Percentiles rank a stretch among this genome's conserved stretches.
Conservation (phyloP, 345 rosid species). For the Physaria fendleri region DNA sequence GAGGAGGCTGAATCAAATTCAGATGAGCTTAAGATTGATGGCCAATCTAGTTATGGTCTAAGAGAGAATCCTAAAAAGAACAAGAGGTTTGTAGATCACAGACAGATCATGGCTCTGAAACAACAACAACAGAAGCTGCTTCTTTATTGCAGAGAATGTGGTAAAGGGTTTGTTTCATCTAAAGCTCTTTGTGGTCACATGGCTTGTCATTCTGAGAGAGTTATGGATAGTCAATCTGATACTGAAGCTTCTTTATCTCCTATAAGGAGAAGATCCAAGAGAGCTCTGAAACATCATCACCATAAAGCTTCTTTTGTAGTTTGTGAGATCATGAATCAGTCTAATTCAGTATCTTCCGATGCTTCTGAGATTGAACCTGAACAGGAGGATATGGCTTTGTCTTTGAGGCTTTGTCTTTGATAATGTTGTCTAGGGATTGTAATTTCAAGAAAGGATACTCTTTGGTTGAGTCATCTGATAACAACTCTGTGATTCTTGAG, state of each 20-base stretch:
- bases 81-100: conserved; percentile 48
- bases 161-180: conserved; percentile 69
- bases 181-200: conserved; percentile 94
- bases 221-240: conserved; percentile 60
- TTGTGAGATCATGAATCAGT: conserved; percentile 5
- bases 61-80: conserved; percentile 69
- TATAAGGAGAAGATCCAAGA: conserved; percentile 56
- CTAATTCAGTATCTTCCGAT: conserved; percentile 35
- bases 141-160: conserved; percentile 69
- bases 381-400: conserved; percentile 68
- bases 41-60: conserved; percentile 51
- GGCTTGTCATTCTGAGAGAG: conserved; percentile 81
- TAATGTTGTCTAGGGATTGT: conserved; percentile 82
- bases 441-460: conserved; percentile 47
- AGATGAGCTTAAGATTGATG: conserved; percentile 36
- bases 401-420: conserved; percentile 71
- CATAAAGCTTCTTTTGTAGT: conserved; percentile 18
- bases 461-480: conserved; percentile 58
- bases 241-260: conserved; percentile 62
- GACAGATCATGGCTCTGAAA: conserved; percentile 18
- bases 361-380: conserved; percentile 70
- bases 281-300: conserved; percentile 42
- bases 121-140: conserved; percentile 26
- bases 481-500: conserved; percentile 60
- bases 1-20: conserved; percentile 33